Base-by-base conservation (phyloP, 1,284 basidiomycete genomes). In the Agroathelia rolfsii region DNA sequence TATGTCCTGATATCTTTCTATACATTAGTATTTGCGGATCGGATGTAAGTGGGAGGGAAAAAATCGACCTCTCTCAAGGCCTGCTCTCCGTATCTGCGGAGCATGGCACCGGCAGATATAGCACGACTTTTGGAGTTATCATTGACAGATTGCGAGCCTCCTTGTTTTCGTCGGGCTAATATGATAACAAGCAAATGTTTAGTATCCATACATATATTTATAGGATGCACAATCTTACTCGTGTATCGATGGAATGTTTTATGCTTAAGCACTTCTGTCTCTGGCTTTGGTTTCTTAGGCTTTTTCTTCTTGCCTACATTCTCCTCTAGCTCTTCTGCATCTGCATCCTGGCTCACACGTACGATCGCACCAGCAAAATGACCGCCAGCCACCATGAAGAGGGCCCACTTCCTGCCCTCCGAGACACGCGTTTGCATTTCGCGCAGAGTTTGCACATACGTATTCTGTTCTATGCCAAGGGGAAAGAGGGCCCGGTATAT, bases 221-320 rank as follows among this genome's bases (percentile, higher is more conserved):
- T 1, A 29, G 24, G 12, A 17, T 9, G 13, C 36, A 16, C 19
- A 28, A 11, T 59, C 73, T 39, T 39, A 94, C 90, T 98, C 0
- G 95, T 99, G 56, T 99, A 99, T 5, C 95, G 79, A 56, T 98
- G 95, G 57, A 97, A 98, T 0, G 95, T 97, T 60, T 98, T 98
- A 53, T 95, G 89, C 39, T 70, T 69, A 25, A 98, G 48, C 3
- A 98, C 73, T 48, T 93, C 80, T 2, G 80, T 74, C 31, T 83
- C 77, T 3, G 74, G 62, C 44, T 68, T 76, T 1, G 71, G 64
- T 41, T 56, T 77, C 54, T 58, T 74, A 41, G 65, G 66, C 44
- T 74, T 78, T 40, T 74, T 71, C 41, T 64, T 74, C 46, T 64
- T 69, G 34, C 61, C 66, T 21, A 51, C 50, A 20, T 40, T 52